Percentiles rank a stretch among this genome's conserved stretches.
Conservation (phyloP, 306 rosid species). For the Corylus americana region DNA sequence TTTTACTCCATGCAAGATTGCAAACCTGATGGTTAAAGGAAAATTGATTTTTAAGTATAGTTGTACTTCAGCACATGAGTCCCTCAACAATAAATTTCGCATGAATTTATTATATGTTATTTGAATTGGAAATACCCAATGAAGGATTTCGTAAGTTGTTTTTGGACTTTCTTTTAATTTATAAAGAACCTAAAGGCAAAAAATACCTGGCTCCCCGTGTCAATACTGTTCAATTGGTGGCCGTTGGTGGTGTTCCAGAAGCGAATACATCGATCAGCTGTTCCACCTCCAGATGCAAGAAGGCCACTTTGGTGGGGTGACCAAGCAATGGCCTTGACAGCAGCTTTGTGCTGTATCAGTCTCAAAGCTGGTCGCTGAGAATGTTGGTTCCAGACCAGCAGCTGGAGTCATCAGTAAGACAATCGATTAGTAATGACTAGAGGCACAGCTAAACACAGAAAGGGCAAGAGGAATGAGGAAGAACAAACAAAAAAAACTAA, state of each 20-base stretch:
- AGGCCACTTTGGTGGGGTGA: conserved; percentile 94
- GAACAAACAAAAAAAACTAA: not conserved
- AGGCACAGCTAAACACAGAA: not conserved
- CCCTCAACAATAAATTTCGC: not conserved
- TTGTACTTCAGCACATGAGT: not conserved
- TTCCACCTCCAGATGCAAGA: conserved; percentile 98
- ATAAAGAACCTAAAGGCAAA: not conserved
- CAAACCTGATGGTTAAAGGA: conserved; percentile 63
- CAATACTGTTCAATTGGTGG: conserved; percentile 76
- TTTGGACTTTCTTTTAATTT: not conserved
- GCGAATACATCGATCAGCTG: conserved; percentile 96
- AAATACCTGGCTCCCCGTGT: conserved; percentile 97
- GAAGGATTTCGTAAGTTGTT: not conserved
- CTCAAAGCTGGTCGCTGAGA: conserved; percentile 83
- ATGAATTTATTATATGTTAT: not conserved
- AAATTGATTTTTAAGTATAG: not conserved
- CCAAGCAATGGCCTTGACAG: conserved; percentile 99
- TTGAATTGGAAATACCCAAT: too few relatives aligned
- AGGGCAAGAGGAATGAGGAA: not conserved
- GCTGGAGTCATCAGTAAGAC: conserved; percentile 48
- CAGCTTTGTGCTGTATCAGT: conserved; percentile 94
- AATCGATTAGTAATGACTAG: conserved; percentile 9
- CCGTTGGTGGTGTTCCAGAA: conserved; percentile 99
- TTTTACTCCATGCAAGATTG: conserved; percentile 97
- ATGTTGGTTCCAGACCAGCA: conserved; percentile 95